Evolutionary conservation across 2,329 filamentous ascomycete species (phyloP).

Genomic region (Colletotrichum tabaci): DNA sequence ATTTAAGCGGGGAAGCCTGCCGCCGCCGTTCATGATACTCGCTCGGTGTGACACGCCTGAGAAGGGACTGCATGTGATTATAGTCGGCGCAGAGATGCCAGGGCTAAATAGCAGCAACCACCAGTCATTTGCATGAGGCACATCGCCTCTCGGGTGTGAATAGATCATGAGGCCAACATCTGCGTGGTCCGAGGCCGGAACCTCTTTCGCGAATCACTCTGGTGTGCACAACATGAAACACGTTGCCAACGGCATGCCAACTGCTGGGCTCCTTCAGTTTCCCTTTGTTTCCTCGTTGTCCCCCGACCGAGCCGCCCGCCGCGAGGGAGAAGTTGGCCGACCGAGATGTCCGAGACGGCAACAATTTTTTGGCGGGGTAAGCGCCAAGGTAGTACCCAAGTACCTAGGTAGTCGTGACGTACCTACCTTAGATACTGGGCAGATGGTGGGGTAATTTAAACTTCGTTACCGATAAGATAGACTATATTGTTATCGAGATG

Average conservation of each 20-base stretch:
- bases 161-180: slow-evolving; percentile 26
- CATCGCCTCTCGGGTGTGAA: slow-evolving; percentile 21
- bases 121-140: slow-evolving; percentile 25
- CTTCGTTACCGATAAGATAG: slow-evolving; percentile 24
- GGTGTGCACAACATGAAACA: slow-evolving; percentile 14
- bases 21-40: background rate
- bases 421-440: too few relatives aligned
- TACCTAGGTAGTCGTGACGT: background rate
- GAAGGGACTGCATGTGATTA: background rate
- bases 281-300: slow-evolving; percentile 23
- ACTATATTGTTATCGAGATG: slow-evolving; percentile 14
- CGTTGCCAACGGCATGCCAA: background rate
- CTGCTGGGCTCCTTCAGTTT: background rate
- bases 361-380: slow-evolving; percentile 37
- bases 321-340: background rate
- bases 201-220: background rate
- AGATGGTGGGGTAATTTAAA: slow-evolving; percentile 1
- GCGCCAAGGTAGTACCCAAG: background rate
- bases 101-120: slow-evolving; percentile 8
- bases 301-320: slow-evolving; percentile 1
- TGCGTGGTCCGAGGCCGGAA: slow-evolving; percentile 1
- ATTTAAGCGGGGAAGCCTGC: slow-evolving; percentile 10
- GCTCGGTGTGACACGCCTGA: background rate
- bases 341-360: slow-evolving; percentile 24
- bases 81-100: slow-evolving; percentile 10